phyloP scores from a whole-genome alignment of 1,139 yeast genomes.

The Geotrichum reessii region DNA sequence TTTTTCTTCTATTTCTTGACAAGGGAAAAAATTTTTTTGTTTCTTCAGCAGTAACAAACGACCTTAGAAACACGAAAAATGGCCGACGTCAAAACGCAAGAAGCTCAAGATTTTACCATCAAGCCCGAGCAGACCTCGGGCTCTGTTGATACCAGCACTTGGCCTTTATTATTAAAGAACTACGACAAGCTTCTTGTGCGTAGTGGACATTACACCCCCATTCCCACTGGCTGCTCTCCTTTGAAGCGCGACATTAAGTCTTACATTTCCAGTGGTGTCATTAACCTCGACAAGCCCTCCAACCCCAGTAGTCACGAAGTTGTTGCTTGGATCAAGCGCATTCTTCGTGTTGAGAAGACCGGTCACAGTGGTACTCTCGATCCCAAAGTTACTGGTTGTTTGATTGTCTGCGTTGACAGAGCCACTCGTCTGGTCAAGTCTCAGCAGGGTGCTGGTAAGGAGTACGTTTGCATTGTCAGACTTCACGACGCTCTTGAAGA shows the following conservation, averaged over 20 bases:
- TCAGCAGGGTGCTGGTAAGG: conserved; percentile 99
- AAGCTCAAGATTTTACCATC: conserved; percentile 47
- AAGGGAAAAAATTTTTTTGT: background rate
- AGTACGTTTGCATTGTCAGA: conserved; percentile 95
- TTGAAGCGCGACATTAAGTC: conserved; percentile 87
- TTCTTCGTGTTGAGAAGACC: conserved; percentile 90
- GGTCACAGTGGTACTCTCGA: conserved; percentile 99
- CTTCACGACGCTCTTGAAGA: conserved; percentile 89
- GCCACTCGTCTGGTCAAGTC: conserved; percentile 97
- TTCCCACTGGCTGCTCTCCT: conserved; percentile 92
- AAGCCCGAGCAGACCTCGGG: conserved; percentile 80
- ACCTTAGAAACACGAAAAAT: conserved; percentile 13
- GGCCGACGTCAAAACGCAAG: conserved; percentile 31
- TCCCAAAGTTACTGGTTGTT: conserved; percentile 92
- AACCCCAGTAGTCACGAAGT: conserved; percentile 98
- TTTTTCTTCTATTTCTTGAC: background rate
- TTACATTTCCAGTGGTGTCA: conserved; percentile 90
- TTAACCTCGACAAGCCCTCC: conserved; percentile 94
- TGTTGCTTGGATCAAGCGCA: conserved; percentile 98
- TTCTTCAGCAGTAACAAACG: background rate
- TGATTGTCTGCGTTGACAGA: conserved; percentile 95
- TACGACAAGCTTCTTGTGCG: conserved; percentile 91
- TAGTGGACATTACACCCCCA: conserved; percentile 94
- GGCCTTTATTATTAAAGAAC: conserved; percentile 93
- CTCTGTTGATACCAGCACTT: conserved; percentile 78